Evolutionary conservation across 495 filamentous ascomycete species (phyloP), one percentile per base, ranked within the genome.

Genomic region (Tuber microsphaerosporum): DNA sequence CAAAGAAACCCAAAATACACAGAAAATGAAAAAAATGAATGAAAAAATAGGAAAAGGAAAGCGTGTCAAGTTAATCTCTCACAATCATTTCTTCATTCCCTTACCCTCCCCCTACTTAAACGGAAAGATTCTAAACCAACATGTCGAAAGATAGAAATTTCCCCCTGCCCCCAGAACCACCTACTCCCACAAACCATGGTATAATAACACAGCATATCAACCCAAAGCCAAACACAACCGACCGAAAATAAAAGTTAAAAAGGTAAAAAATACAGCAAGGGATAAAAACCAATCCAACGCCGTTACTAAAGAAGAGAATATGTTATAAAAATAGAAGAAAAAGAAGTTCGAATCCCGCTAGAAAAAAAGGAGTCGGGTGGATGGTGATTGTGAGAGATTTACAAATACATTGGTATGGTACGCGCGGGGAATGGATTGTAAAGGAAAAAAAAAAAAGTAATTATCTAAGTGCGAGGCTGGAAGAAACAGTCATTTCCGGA

Each of bases 241-340:
- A 31, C 34, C 51, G 46, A 19, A 34, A 74, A 41, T 74, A 70
- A 69, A 74, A 39, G 37, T 74, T 43, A 39, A 69, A 37, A 73
- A 42, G 43, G 14, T 34, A 74, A 65, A 69, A 69, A 74, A n/a
- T 22, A 45, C 68, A 10, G 39, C 44, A 42, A 74, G 65, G 74
- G 51, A 70, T 75, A 79, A 75, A 79, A 79, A 78, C 17, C 42
- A 78, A 78, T 70, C 77, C 77, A 78, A 78, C 77, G 77, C 77
- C 77, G 71, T 73, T 69, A 45, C 73, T 70, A 44, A 34, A 74
- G 17, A 74, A 61, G 70, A 65, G 31, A 68, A 74, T 41, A 43
- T 65, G 56, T 31, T 48, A 48, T 56, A 46, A 69, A 16, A 16
- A 39, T 26, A 71, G 20, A 61, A 70, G 70, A 78, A 75, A 78